Base-by-base conservation (phyloP, 2,329 filamentous ascomycete genomes). In the Nemania sp. region DNA sequence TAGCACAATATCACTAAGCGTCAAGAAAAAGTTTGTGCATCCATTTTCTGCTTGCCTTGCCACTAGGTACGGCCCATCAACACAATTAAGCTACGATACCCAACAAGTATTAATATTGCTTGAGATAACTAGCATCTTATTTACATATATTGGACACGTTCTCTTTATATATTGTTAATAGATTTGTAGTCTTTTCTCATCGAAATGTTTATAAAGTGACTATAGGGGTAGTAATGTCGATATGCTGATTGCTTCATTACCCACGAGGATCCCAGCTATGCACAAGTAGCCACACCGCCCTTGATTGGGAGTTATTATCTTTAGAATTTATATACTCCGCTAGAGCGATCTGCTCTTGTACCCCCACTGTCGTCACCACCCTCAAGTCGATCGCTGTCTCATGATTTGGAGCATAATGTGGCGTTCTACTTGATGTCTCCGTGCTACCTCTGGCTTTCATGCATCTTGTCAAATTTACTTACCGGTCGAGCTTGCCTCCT, bases 341-440 rank as follows among this genome's bases (percentile, higher is more conserved):
- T n/a, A n/a, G n/a, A n/a, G n/a, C n/a, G n/a, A 29, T 53, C 10
- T 29, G 47, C 20, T 26, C 24, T 15, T 22, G 45, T 61, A 43
- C 47, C 58, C 47, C 58, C 58, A 53, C 58, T 20, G 15, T 27
- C 32, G 10, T 27, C 32, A 11, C 35, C 22, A 27, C 35, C 49
- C 32, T 20, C 38, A 47, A 13, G 5, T 29, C 47, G 5, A 15
- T 27, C 45, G 27, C 27, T 13, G 38, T 29, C 47, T 61, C 32
- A 43, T 61, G 7, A 5, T 18, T 53, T 29, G 11, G 32, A 18
- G n/a, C 8, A 29, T 43, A 61, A 29, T 11, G 29, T 24, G 32
- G 47, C 18, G 32, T 47, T 27, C 43, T 3, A 53, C 15, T 18
- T 41, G 20, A 41, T 10, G 35, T 7, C 35, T 43, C 22, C 52